Base-by-base conservation (phyloP, 768 basidiomycete genomes). In the Dictyophora rubrovolvata region DNA sequence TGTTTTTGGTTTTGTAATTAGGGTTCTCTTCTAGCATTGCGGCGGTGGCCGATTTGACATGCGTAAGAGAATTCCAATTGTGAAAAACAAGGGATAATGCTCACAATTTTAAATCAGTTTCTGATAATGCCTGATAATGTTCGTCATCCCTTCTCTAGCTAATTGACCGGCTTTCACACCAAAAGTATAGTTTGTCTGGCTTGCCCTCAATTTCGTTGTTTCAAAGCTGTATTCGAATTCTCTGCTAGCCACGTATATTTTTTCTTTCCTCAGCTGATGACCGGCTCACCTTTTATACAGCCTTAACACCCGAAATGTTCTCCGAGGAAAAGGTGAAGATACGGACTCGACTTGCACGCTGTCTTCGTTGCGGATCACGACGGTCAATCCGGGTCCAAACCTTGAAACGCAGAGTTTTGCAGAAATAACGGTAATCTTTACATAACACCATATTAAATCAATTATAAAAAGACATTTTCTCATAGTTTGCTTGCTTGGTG, bases 41-140 rank as follows among this genome's bases (percentile, higher is more conserved):
- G 56, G 77, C 79, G 1, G 65, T 69, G 10, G 63, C 77, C 17
- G 79, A 79, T 2, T 71, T 78, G 66, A 69, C 78, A 61, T 64
- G 73, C 1, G 72, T 73, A 33, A 20, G 69, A 65, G 1, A 12
- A 48, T n/a, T 14, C 17, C 4, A 28, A 28, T 28, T 28, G 20
- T 28, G 23, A 28, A 47, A 21, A 20, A 33, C 7, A 22, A n/a
- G 14, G 12, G 12, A 14, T 5, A 7, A 11, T 62, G 21, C 62
- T 34, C 9, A 46, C 18, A 2, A 51, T 9, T 18, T 60, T 48
- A 42, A 33, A 60, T 50, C 12, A 14, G 20, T 23, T 36, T 28
- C 1, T 56, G 73, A 61, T 82, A 78, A 82, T 83, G 82, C 82
- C 80, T 0, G 59, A 71, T 36, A 83, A 80, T 59, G 77, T 79